Evolutionary conservation across 2,329 filamentous ascomycete species (phyloP).

Genomic region (Venturia pyrina): DNA sequence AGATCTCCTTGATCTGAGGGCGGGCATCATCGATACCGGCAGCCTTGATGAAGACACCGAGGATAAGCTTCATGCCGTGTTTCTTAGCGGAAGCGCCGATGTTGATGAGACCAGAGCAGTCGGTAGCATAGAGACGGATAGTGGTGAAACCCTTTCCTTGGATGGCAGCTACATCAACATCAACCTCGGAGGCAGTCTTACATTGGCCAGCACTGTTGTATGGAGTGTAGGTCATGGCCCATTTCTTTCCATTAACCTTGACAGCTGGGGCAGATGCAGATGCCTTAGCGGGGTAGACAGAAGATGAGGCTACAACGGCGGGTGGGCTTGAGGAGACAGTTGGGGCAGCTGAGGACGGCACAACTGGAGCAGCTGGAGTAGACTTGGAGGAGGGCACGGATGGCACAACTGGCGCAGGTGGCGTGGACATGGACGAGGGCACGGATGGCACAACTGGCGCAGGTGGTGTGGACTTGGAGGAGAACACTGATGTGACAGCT

Average conservation of each 20-base stretch:
- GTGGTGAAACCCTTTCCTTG: slow-evolving; percentile 47
- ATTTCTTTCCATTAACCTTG: slow-evolving; percentile 34
- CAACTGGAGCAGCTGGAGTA: slow-evolving; percentile 6
- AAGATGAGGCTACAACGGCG: background rate
- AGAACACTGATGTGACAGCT: background rate
- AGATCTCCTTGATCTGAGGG: slow-evolving; percentile 64
- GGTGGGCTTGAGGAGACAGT: background rate
- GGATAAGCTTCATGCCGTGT: slow-evolving; percentile 66
- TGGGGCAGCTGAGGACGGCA: slow-evolving; percentile 1
- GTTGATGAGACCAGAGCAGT: slow-evolving; percentile 72
- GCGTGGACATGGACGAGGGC: background rate
- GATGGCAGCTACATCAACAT: slow-evolving; percentile 33
- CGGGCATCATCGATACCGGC: slow-evolving; percentile 51
- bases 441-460: no score
- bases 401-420: background rate
- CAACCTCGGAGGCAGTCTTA: slow-evolving; percentile 31
- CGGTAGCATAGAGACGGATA: slow-evolving; percentile 78
- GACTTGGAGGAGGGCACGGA: background rate
- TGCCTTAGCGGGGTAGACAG: background rate
- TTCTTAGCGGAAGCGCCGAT: slow-evolving; percentile 60
- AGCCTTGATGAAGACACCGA: slow-evolving; percentile 76
- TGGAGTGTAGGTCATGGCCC: slow-evolving; percentile 41
- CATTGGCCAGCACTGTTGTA: slow-evolving; percentile 33
- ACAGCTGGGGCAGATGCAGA: slow-evolving; percentile 16
- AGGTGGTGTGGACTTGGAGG: no score